These are phyloP conservation scores for Monilinia fructigena DNA, from an alignment of 2,329 filamentous ascomycete genomes.

Conservation along the genomic window DNA sequence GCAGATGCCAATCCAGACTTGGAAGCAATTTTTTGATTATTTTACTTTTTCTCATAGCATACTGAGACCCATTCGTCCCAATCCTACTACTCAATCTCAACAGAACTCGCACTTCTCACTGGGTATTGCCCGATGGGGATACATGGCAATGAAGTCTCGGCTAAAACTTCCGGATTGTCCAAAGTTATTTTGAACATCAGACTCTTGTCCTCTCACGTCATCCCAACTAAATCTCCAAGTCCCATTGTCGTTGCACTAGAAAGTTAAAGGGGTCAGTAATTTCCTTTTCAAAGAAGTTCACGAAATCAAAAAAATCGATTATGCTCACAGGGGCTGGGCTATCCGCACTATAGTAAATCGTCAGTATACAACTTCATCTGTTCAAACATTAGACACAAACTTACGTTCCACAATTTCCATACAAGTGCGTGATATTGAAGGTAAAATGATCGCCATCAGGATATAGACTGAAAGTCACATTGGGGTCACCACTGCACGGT, in stretches of 20 bases:
- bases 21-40: background rate
- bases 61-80: background rate
- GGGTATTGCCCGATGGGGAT: conserved; percentile 26
- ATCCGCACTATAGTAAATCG: background rate
- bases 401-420: conserved; percentile 28
- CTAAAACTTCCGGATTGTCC: conserved; percentile 28
- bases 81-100: conserved; percentile 15
- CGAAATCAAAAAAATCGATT: background rate
- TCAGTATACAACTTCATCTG: background rate
- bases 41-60: background rate
- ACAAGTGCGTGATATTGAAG: conserved; percentile 31
- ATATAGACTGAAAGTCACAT: conserved; percentile 31
- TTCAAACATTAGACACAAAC: background rate
- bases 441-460: conserved; percentile 25
- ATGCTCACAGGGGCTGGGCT: conserved; percentile 10
- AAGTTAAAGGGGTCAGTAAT: background rate
- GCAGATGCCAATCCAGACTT: background rate
- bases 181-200: conserved; percentile 32
- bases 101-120: conserved; percentile 32
- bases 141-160: conserved; percentile 25
- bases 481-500: conserved; percentile 26
- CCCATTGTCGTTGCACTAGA: conserved; percentile 29
- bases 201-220: conserved; percentile 29
- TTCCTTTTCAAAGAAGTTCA: background rate
- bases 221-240: conserved; percentile 29